Evolutionary conservation across 257 asterid species (phyloP).

Genomic region (Solanum rostratum): DNA sequence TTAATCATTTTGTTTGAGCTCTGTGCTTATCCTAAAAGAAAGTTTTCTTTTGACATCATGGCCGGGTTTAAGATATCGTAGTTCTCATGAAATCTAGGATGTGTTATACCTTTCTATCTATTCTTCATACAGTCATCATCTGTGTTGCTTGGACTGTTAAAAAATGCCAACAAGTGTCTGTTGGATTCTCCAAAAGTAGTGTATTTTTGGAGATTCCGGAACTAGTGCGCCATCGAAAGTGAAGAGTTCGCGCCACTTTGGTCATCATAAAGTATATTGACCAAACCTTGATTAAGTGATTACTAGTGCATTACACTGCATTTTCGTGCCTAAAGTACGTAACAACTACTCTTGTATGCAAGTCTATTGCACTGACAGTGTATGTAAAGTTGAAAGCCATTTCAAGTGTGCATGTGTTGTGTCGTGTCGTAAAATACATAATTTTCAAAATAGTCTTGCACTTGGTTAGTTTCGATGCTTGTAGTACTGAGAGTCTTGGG

Average conservation of each 20-base stretch:
- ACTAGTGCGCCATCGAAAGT: too few relatives aligned
- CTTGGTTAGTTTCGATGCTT: neutral
- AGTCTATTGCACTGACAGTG: neutral
- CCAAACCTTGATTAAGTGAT: neutral
- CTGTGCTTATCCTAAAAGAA: neutral
- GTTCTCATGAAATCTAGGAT: neutral
- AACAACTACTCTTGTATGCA: neutral
- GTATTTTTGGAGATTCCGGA: too few relatives aligned
- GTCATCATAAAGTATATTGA: neutral
- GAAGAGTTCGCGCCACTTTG: too few relatives aligned
- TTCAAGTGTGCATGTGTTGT: neutral
- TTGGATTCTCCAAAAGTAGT: too few relatives aligned
- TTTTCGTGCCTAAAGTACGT: neutral
- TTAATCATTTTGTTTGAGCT: neutral
- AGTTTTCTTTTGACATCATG: neutral
- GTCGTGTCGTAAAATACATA: neutral
- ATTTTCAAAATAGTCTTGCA: neutral
- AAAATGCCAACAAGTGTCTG: too few relatives aligned
- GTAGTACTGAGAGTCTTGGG: neutral
- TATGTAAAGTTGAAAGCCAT: neutral
- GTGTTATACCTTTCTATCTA: neutral
- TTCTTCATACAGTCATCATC: neutral
- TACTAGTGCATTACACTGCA: neutral
- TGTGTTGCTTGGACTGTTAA: too few relatives aligned
- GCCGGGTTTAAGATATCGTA: neutral